phyloP scores from a whole-genome alignment of 148 eudicot species.

The Amaranthus palmeri region DNA sequence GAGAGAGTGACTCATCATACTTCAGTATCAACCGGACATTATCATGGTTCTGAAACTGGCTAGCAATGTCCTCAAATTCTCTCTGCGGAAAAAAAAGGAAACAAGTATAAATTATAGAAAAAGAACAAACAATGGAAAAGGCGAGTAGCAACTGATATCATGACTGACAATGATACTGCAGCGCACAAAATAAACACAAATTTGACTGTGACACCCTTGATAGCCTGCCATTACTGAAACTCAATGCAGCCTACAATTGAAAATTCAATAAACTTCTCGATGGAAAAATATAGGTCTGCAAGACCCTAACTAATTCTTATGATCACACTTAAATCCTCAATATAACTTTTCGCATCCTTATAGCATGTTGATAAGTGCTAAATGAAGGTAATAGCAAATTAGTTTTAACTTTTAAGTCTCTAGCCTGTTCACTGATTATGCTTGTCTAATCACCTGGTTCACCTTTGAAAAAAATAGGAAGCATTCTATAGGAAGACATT shows the following conservation, averaged over 20 bases:
- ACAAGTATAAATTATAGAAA: background rate
- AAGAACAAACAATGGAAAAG: background rate
- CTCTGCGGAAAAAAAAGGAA: conserved; percentile 40
- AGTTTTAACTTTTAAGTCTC: background rate
- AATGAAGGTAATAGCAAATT: no score
- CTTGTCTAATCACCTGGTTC: background rate
- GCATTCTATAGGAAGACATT: background rate
- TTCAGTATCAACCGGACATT: conserved; percentile 67
- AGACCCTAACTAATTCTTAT: no score
- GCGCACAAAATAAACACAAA: background rate
- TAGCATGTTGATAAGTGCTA: no score
- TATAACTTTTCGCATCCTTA: no score
- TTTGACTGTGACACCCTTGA: no score
- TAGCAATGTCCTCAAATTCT: conserved; percentile 84
- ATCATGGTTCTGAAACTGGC: conserved; percentile 58
- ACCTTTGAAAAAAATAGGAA: background rate
- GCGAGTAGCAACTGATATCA: conserved; percentile 3
- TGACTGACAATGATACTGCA: background rate
- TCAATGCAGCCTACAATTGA: no score
- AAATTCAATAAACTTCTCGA: no score
- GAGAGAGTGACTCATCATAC: conserved; percentile 90
- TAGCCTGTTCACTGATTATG: background rate
- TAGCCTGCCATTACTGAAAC: no score
- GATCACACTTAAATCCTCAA: no score
- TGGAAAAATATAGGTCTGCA: no score